Conservation (phyloP, 495 filamentous ascomycete species). For the Neurospora sublineolata region DNA sequence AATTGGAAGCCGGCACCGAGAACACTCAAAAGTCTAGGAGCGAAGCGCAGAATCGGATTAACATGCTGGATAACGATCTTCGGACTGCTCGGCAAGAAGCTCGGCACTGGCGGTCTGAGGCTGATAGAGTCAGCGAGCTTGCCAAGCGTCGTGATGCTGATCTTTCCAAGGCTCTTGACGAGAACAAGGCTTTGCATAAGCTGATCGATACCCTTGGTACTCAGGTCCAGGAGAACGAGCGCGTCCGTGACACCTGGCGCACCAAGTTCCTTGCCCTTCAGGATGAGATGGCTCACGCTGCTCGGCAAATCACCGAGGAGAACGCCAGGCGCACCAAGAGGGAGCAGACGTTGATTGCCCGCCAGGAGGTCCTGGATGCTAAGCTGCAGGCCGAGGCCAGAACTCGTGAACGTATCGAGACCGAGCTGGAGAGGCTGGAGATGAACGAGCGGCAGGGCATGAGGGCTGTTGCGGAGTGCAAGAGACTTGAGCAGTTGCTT, state of each 20-base stretch:
- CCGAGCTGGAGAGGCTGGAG: slow-evolving; percentile 66
- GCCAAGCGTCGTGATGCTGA: slow-evolving; percentile 31
- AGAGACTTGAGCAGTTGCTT: slow-evolving; percentile 56
- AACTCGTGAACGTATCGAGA: slow-evolving; percentile 66
- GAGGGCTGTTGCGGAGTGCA: slow-evolving; percentile 42
- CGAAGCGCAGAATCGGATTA: slow-evolving; percentile 45
- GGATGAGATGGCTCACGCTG: slow-evolving; percentile 69
- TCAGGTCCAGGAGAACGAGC: slow-evolving; percentile 77
- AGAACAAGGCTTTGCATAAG: slow-evolving; percentile 45
- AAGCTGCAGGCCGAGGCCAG: slow-evolving; percentile 65
- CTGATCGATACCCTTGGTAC: slow-evolving; percentile 55
- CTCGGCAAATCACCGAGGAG: slow-evolving; percentile 65
- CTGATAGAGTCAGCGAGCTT: slow-evolving; percentile 31
- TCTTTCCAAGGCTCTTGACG: slow-evolving; percentile 27
- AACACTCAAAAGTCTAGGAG: slow-evolving; percentile 53
- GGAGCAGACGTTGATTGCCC: slow-evolving; percentile 60
- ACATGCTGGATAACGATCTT: slow-evolving; percentile 35
- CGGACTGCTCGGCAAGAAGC: slow-evolving; percentile 37
- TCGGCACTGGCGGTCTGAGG: slow-evolving; percentile 38
- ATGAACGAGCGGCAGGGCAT: slow-evolving; percentile 60
- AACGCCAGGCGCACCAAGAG: slow-evolving; percentile 62
- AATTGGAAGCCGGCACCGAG: slow-evolving; percentile 52
- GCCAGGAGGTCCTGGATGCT: slow-evolving; percentile 68
- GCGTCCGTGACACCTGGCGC: slow-evolving; percentile 64
- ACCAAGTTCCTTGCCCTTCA: slow-evolving; percentile 72